phyloP scores from a whole-genome alignment of 2,329 filamentous ascomycete species.

The Aspergillus intermedius region DNA sequence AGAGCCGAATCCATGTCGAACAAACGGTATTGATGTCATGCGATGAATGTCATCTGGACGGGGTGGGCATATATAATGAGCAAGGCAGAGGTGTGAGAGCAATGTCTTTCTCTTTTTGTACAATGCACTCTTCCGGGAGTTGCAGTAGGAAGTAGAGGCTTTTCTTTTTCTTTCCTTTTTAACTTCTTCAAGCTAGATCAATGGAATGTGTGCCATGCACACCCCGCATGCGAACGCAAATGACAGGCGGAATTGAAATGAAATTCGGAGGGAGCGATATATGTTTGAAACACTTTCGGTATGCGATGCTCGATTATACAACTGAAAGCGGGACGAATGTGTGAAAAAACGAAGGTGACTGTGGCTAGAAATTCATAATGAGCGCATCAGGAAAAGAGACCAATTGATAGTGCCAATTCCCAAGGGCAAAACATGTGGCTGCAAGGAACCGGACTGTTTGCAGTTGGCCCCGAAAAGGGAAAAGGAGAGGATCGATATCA shows the following conservation, averaged over 20 bases:
- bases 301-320: neutral
- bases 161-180: neutral
- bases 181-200: neutral
- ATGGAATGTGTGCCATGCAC: neutral
- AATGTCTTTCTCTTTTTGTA: too few relatives aligned
- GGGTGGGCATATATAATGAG: neutral
- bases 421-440: neutral
- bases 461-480: neutral
- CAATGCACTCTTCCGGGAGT: too few relatives aligned
- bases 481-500: neutral
- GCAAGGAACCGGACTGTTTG: neutral
- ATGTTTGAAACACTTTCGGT: neutral
- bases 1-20: conserved; percentile 11
- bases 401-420: neutral
- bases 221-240: neutral
- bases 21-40: conserved; percentile 3
- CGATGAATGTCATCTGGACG: conserved; percentile 8
- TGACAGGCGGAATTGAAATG: neutral
- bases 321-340: neutral
- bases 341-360: neutral
- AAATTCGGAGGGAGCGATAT: neutral
- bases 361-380: neutral
- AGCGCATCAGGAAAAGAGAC: neutral
- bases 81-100: neutral
- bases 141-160: neutral